Conservation (phyloP, 2,329 filamentous ascomycete species). For the Colletotrichum melonis region DNA sequence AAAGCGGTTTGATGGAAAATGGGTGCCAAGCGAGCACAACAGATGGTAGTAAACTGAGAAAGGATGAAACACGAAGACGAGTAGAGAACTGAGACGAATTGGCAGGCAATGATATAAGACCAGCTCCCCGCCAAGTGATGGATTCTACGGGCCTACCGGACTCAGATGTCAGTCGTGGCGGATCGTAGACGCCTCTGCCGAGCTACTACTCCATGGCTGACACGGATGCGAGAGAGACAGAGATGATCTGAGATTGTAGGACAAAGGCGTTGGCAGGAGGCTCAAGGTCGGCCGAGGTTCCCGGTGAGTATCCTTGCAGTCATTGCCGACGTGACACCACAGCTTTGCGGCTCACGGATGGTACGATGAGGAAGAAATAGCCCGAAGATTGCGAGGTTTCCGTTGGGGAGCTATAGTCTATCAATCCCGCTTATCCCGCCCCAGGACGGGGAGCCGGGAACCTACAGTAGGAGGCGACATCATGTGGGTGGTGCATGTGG, state of each 20-base stretch:
- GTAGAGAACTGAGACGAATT: background rate
- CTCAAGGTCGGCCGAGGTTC: slow-evolving; percentile 10
- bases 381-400: background rate
- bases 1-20: background rate
- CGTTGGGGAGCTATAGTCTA: background rate
- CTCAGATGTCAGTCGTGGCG: background rate
- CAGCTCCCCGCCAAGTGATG: background rate
- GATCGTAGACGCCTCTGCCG: background rate
- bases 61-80: background rate
- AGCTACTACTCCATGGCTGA: background rate
- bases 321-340: background rate
- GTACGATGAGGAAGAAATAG: background rate
- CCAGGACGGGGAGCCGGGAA: background rate
- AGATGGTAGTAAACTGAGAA: background rate
- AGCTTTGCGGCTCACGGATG: background rate
- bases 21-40: background rate
- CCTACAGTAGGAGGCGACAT: slow-evolving; percentile 2
- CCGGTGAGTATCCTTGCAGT: background rate
- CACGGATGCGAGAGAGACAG: background rate
- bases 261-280: slow-evolving; percentile 10
- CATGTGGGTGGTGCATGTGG: slow-evolving; percentile 15
- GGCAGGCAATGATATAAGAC: background rate
- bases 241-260: slow-evolving; percentile 8
- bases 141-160: slow-evolving; percentile 16
- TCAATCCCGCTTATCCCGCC: slow-evolving; percentile 16